phyloP scores from a whole-genome alignment of 2,329 filamentous ascomycete genomes.

The Fusarium nanum region DNA sequence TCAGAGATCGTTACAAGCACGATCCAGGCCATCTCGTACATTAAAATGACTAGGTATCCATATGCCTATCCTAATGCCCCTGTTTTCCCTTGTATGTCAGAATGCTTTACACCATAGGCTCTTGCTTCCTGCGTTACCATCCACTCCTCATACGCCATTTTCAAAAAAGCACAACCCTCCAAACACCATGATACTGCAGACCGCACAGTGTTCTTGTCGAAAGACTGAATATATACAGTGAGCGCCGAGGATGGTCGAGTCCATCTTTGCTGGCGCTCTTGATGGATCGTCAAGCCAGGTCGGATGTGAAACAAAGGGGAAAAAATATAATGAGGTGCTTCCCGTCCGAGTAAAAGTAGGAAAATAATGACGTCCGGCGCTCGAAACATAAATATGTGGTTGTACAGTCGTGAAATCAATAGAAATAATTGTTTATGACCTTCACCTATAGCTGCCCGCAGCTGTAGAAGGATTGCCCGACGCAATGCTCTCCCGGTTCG shows the following conservation, averaged over 20 bases:
- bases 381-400: conserved; percentile 43
- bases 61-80: conserved; percentile 34
- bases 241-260: conserved; percentile 17
- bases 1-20: conserved; percentile 28
- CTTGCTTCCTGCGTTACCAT: conserved; percentile 4
- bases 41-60: conserved; percentile 42
- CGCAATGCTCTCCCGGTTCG: conserved; percentile 56
- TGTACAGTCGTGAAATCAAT: conserved; percentile 46
- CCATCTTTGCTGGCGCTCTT: conserved; percentile 27
- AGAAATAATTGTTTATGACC: conserved; percentile 45
- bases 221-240: conserved; percentile 36
- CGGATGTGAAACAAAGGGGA: conserved; percentile 24
- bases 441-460: conserved; percentile 60
- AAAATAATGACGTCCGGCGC: conserved; percentile 50
- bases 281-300: conserved; percentile 44
- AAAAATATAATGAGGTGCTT: conserved; percentile 23
- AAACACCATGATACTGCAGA: conserved; percentile 29
- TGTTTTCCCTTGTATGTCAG: conserved; percentile 18
- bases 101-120: conserved; percentile 17
- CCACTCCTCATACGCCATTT: conserved; percentile 25
- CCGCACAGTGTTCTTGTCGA: conserved; percentile 16
- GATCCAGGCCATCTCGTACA: conserved; percentile 44
- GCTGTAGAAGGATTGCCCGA: conserved; percentile 54
- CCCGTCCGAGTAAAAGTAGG: conserved; percentile 44
- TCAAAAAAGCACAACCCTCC: conserved; percentile 30